Conservation (phyloP, 2,329 filamentous ascomycete species). For the Hypoxylon sp. region DNA sequence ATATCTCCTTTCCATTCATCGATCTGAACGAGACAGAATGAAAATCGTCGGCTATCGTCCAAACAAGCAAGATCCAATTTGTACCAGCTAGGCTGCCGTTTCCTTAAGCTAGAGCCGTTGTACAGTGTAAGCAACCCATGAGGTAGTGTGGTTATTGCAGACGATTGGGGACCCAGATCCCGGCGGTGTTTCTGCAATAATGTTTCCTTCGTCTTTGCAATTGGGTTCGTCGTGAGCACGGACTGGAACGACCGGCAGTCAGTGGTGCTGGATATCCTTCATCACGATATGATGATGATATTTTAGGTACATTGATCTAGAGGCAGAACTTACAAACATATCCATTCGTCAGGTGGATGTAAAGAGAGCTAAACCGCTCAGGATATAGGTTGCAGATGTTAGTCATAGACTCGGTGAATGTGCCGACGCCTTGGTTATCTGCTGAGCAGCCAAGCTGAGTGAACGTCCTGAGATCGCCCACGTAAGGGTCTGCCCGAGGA, state of each 20-base stretch:
- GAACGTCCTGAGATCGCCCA: conserved; percentile 42
- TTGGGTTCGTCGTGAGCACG: conserved; percentile 25
- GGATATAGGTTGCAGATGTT: conserved; percentile 27
- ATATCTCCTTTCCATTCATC: background rate
- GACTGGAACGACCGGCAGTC: conserved; percentile 24
- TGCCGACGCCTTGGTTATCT: conserved; percentile 41
- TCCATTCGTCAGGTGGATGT: conserved; percentile 29
- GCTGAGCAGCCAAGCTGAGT: conserved; percentile 19
- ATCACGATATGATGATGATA: background rate
- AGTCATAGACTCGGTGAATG: conserved; percentile 37
- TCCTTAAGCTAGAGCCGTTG: background rate
- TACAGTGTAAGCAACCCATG: conserved; percentile 37
- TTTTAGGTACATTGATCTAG: background rate
- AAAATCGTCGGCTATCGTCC: background rate
- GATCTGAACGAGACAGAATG: background rate
- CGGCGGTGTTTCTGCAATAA: conserved; percentile 16
- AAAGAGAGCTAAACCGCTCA: conserved; percentile 35
- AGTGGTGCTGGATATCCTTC: background rate
- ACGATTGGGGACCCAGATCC: conserved; percentile 10
- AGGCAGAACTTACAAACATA: conserved; percentile 35
- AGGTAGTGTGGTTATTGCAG: conserved; percentile 26
- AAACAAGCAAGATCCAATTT: background rate
- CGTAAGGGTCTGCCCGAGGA: conserved; percentile 31
- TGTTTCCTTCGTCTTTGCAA: conserved; percentile 29
- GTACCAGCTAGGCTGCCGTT: background rate